phyloP scores from a whole-genome alignment of 164 flowering plant species.

The Kingdonia uniflora region DNA sequence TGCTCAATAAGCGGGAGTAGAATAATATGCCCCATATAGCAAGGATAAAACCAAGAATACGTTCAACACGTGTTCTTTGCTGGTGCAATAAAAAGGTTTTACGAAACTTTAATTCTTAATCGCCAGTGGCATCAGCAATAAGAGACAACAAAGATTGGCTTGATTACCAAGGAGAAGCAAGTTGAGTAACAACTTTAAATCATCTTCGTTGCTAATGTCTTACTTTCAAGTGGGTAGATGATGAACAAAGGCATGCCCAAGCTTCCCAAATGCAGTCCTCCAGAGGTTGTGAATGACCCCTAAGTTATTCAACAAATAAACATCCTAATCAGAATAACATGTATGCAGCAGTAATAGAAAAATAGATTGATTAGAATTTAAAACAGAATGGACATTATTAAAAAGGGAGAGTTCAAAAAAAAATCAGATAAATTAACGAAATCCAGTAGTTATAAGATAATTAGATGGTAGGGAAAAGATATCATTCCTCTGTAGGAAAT shows the following conservation, averaged over 20 bases:
- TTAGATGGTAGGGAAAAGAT: no score
- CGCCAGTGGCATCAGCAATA: neutral
- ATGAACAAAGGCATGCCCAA: slow-evolving; percentile 96
- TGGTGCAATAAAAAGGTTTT: slow-evolving; percentile 20
- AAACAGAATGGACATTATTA: no score
- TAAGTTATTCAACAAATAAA: slow-evolving; percentile 16
- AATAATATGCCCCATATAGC: slow-evolving; percentile 95
- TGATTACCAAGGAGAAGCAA: slow-evolving; percentile 3
- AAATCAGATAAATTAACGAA: no score
- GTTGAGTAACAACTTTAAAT: neutral
- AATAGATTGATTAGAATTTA: no score
- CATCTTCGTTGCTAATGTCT: slow-evolving; percentile 10
- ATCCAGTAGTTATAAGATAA: no score
- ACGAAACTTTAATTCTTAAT: neutral
- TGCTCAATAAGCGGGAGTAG: slow-evolving; percentile 87
- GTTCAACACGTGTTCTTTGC: slow-evolving; percentile 87
- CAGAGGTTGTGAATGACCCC: slow-evolving; percentile 50
- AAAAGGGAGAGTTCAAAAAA: no score
- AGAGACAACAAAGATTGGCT: neutral
- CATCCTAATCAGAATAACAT: no score
- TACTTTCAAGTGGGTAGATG: slow-evolving; percentile 90
- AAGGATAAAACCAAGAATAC: slow-evolving; percentile 80
- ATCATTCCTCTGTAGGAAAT: no score
- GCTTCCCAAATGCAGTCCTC: slow-evolving; percentile 99
- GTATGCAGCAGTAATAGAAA: no score